Conservation (phyloP, 768 basidiomycete genomes). For the Stropharia rugosoannulata region DNA sequence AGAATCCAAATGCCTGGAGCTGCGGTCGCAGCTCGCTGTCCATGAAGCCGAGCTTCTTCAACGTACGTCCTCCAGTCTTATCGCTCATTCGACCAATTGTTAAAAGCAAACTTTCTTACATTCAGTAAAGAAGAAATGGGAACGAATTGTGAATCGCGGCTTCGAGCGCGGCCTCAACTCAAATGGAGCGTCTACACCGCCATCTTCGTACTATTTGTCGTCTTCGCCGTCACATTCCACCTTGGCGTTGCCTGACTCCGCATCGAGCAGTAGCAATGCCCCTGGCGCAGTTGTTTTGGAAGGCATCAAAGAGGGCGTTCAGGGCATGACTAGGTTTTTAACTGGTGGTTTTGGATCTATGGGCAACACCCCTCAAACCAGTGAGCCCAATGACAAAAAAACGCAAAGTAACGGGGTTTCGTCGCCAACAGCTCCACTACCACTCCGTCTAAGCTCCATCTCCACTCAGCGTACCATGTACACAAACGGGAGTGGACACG, state of each 20-base stretch:
- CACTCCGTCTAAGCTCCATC: background rate
- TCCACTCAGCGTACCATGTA: background rate
- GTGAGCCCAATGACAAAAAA: background rate
- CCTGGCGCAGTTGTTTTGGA: slow-evolving; percentile 44
- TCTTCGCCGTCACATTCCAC: background rate
- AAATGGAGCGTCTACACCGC: slow-evolving; percentile 1
- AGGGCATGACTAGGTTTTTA: slow-evolving; percentile 56
- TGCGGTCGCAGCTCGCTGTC: slow-evolving; percentile 67
- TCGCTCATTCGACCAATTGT: too few species aligned
- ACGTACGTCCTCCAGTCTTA: slow-evolving; percentile 33
- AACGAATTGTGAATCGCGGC: slow-evolving; percentile 69
- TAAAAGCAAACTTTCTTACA: background rate
- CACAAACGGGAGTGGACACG: slow-evolving; percentile 13
- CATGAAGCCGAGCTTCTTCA: slow-evolving; percentile 76
- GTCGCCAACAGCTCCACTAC: slow-evolving; percentile 2
- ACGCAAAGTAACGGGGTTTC: background rate
- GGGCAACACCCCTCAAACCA: slow-evolving; percentile 5
- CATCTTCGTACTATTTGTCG: background rate
- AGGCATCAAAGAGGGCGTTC: slow-evolving; percentile 66
- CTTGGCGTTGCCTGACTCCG: slow-evolving; percentile 5
- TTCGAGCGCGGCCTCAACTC: slow-evolving; percentile 36
- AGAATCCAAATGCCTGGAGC: slow-evolving; percentile 79
- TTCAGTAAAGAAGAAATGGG: slow-evolving; percentile 82
- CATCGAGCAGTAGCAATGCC: slow-evolving; percentile 7
- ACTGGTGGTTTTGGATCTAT: slow-evolving; percentile 39